Base-by-base conservation (phyloP, 2,329 filamentous ascomycete genomes). In the Colletotrichum abscissum region DNA sequence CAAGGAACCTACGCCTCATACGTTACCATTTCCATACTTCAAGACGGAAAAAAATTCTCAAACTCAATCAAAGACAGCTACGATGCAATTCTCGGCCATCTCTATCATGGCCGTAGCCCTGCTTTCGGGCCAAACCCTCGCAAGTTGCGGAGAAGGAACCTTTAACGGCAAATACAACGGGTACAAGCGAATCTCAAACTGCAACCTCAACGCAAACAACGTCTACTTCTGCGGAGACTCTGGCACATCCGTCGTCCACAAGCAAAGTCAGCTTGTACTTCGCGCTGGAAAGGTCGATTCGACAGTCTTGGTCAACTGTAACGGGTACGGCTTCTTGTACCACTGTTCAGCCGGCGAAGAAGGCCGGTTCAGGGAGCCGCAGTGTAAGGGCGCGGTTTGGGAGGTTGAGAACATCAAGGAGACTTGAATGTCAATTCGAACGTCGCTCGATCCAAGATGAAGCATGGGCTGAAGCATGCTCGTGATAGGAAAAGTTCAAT, bases 261-360 rank as follows among this genome's bases (percentile, higher is more conserved):
- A 67, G 26, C 64, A 59, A n/a, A 59, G 55, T 7, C 55, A 67
- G 38, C 38, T 59, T n/a, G 14, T 67, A 11, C 64, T 67, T 0
- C 38, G 55, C 2, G 54, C 64, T 49, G 64, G 38, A 12, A 67
- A 26, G 2, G 55, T 59, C 1, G 55, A 67, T 42, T 67, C 55
- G 9, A 67, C 64, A n/a, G 55, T 67, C 16, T 35, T 67, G 14
- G 55, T 67, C 2, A 24, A 14, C 1, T 59, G 64, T 12, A 16
- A 16, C 7, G 33, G 24, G 1, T 67, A 24, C 12, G 55, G 64
- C 19, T 67, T 24, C 35, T n/a, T 67, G 4, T 59, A 67, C 0
- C 64, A 67, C n/a, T 67, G 64, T 7, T 26, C 54, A 1, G 64
- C 35, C 11, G 55, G 55, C 5, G 24, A 67, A 11, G n/a, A 12